Conservation (phyloP, 495 filamentous ascomycete species). For the Haplographium delicatum region DNA sequence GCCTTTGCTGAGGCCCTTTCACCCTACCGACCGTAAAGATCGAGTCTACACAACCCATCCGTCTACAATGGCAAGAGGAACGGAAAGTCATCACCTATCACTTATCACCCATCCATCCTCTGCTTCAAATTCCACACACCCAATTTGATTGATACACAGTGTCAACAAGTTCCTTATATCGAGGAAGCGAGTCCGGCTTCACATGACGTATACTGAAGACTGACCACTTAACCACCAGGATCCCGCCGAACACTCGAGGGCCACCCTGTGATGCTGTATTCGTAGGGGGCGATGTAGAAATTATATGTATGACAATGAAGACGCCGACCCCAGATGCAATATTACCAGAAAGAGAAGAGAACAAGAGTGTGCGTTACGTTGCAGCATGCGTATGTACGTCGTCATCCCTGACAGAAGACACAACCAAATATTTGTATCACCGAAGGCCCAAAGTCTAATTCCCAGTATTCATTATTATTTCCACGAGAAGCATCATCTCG, state of each 20-base stretch:
- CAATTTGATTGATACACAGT: constrained; percentile 26
- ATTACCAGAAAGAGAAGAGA: constrained; percentile 24
- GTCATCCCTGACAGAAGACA: constrained; percentile 17
- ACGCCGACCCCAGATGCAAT: constrained; percentile 27
- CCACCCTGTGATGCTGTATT: constrained; percentile 5
- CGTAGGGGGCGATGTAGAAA: constrained; percentile 13
- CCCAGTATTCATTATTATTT: constrained; percentile 25
- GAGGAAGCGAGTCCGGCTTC: constrained; percentile 5
- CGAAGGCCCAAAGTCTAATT: constrained; percentile 23
- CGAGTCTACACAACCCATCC: constrained; percentile 17
- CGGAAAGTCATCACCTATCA: neutral
- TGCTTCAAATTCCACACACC: neutral
- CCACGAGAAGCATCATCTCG: constrained; percentile 11
- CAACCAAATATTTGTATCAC: constrained; percentile 8
- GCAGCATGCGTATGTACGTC: constrained; percentile 23
- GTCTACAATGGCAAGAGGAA: constrained; percentile 6
- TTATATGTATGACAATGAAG: constrained; percentile 23
- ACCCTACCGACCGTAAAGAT: constrained; percentile 1
- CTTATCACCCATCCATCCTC: neutral
- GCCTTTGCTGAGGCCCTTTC: neutral
- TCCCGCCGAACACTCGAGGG: constrained; percentile 1
- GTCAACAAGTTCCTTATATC: constrained; percentile 1
- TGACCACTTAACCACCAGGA: neutral
- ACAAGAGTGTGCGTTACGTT: constrained; percentile 23
- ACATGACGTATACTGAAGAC: constrained; percentile 18